A percentile compares a stretch with the other conserved stretches of the same genome.
Conservation (phyloP, 805 yeast genomes). For the Metschnikowia matae region DNA sequence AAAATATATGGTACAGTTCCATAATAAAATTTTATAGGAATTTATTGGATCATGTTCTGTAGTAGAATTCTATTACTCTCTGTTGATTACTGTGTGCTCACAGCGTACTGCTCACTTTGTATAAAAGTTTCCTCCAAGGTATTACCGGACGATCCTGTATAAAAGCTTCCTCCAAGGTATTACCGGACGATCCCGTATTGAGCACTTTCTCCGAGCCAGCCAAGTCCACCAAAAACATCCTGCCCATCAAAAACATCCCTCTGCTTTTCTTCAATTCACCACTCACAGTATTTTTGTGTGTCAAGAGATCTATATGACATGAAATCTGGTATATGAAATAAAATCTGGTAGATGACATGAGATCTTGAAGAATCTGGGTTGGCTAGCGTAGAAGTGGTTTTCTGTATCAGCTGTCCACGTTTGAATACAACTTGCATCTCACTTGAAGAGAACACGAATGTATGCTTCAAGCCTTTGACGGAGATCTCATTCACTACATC, state of each 20-base stretch:
- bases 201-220: slow-evolving; percentile 85
- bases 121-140: too few relatives aligned
- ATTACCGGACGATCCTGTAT: too few relatives aligned
- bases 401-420: slow-evolving; percentile 55
- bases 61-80: too few relatives aligned
- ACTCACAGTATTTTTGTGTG: slow-evolving; percentile 51
- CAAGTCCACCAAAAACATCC: slow-evolving; percentile 71
- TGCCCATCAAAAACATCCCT: too few relatives aligned
- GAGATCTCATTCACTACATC: slow-evolving; percentile 60
- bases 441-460: slow-evolving; percentile 51
- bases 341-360: slow-evolving; percentile 73
- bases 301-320: too few relatives aligned
- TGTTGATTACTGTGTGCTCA: too few relatives aligned
- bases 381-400: slow-evolving; percentile 62
- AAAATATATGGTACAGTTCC: too few relatives aligned
- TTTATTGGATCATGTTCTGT: too few relatives aligned
- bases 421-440: slow-evolving; percentile 57
- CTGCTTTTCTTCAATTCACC: slow-evolving; percentile 60
- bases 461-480: slow-evolving; percentile 65
- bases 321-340: too few relatives aligned
- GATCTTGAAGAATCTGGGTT: slow-evolving; percentile 73
- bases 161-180: slow-evolving; percentile 75
- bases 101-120: too few relatives aligned
- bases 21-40: too few relatives aligned
- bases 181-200: slow-evolving; percentile 74